phyloP scores from a whole-genome alignment of 257 asterid genomes.

The Solanum chilense region DNA sequence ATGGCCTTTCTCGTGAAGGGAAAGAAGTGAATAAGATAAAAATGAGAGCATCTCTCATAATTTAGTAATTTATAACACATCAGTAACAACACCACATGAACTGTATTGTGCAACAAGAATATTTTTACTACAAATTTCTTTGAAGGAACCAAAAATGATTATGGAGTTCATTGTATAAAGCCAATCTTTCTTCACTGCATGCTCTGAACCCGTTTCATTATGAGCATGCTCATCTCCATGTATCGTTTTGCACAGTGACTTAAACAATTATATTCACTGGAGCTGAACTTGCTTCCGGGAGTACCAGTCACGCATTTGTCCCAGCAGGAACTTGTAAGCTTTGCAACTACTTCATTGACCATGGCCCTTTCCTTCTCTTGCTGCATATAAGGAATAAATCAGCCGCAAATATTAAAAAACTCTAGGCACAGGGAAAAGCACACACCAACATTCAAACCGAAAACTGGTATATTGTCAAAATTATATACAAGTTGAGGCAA shows the following conservation, averaged over 20 bases:
- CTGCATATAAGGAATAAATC: slow-evolving; percentile 22
- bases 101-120: neutral
- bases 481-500: neutral
- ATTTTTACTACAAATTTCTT: neutral
- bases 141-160: neutral
- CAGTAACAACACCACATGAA: neutral
- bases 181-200: slow-evolving; percentile 3
- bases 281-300: slow-evolving; percentile 93
- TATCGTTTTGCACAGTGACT: slow-evolving; percentile 80
- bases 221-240: slow-evolving; percentile 64
- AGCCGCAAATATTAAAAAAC: neutral
- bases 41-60: neutral
- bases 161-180: neutral
- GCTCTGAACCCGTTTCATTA: slow-evolving; percentile 68
- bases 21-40: neutral
- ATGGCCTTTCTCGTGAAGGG: neutral
- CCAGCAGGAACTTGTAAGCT: slow-evolving; percentile 78
- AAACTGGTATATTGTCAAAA: neutral
- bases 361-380: slow-evolving; percentile 77
- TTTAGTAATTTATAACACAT: neutral
- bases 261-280: slow-evolving; percentile 67
- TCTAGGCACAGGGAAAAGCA: neutral
- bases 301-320: slow-evolving; percentile 81
- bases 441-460: neutral
- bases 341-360: slow-evolving; percentile 67